Evolutionary conservation across 108 stramenopile genomes (phyloP).

Genomic region (Chaetoceros muelleri): DNA sequence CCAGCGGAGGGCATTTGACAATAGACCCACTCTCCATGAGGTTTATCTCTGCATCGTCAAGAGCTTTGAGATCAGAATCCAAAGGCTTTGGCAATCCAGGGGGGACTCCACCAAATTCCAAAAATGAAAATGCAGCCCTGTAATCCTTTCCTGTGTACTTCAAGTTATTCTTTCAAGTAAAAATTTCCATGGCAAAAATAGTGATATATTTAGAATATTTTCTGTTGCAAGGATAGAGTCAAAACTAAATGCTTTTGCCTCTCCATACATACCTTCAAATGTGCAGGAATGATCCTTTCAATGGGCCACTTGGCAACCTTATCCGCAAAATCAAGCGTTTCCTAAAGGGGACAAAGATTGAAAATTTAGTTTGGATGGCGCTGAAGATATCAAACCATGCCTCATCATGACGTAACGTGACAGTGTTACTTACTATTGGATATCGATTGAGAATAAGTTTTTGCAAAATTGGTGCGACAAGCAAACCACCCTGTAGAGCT

Average conservation of each 20-base stretch:
- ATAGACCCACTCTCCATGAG: conserved; percentile 74
- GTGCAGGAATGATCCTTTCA: conserved; percentile 81
- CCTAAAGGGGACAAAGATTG: too few relatives aligned
- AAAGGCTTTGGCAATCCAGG: conserved; percentile 68
- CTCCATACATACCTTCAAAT: conserved; percentile 58
- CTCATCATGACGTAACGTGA: too few relatives aligned
- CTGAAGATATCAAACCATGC: too few relatives aligned
- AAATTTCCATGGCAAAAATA: background rate
- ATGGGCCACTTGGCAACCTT: conserved; percentile 73
- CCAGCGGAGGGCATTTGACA: conserved; percentile 50
- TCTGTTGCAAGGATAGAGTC: too few relatives aligned
- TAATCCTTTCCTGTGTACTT: conserved; percentile 70
- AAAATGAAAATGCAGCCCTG: conserved; percentile 73
- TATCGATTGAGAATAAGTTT: conserved; percentile 81
- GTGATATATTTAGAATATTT: too few relatives aligned
- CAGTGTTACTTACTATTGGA: too few relatives aligned
- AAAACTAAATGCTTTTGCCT: too few relatives aligned
- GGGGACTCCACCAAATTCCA: conserved; percentile 72
- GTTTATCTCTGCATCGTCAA: conserved; percentile 65
- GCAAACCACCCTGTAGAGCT: conserved; percentile 68
- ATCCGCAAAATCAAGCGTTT: conserved; percentile 79
- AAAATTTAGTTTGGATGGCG: too few relatives aligned
- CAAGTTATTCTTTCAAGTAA: conserved; percentile 70
- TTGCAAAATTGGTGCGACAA: conserved; percentile 92
- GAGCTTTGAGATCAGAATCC: conserved; percentile 61